Evolutionary conservation across 2,329 filamentous ascomycete genomes (phyloP).

Genomic region (Monilinia aucupariae): DNA sequence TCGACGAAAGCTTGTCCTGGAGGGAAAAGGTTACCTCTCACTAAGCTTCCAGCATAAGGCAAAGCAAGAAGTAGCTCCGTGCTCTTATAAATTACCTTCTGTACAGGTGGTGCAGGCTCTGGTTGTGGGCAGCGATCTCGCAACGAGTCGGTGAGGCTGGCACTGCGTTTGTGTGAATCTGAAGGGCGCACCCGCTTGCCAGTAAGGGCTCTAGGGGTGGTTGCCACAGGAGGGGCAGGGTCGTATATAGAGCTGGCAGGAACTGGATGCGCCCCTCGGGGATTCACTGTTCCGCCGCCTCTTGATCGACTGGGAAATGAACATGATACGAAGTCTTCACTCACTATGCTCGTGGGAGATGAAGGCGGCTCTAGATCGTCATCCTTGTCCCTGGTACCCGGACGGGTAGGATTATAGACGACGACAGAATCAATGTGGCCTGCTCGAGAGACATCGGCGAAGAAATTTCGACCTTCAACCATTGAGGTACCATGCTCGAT

Average conservation of each 20-base stretch:
- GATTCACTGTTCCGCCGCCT: slow-evolving; percentile 41
- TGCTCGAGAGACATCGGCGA: slow-evolving; percentile 43
- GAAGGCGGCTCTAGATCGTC: slow-evolving; percentile 35
- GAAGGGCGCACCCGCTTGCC: slow-evolving; percentile 55
- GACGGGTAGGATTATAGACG: slow-evolving; percentile 28
- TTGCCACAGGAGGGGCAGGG: slow-evolving; percentile 47
- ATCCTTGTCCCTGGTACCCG: slow-evolving; percentile 2
- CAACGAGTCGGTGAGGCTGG: slow-evolving; percentile 79
- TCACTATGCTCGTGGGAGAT: slow-evolving; percentile 54
- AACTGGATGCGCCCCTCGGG: slow-evolving; percentile 51
- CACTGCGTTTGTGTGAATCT: slow-evolving; percentile 72
- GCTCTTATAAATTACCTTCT: slow-evolving; percentile 48
- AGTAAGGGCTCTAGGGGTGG: slow-evolving; percentile 52
- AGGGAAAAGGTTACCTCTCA: slow-evolving; percentile 78
- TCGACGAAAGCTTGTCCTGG: slow-evolving; percentile 79
- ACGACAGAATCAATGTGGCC: slow-evolving; percentile 46
- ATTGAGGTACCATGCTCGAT: slow-evolving; percentile 26
- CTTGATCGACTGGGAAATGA: slow-evolving; percentile 53
- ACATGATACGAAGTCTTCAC: slow-evolving; percentile 57
- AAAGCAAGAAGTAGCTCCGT: slow-evolving; percentile 55
- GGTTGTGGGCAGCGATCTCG: slow-evolving; percentile 54
- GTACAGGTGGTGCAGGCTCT: slow-evolving; percentile 39
- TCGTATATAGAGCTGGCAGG: slow-evolving; percentile 46
- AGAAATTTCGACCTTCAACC: slow-evolving; percentile 39
- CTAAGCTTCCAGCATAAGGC: slow-evolving; percentile 74